phyloP scores from a whole-genome alignment of 2,329 filamentous ascomycete species.

The Pseudocercospora pini-densiflorae region DNA sequence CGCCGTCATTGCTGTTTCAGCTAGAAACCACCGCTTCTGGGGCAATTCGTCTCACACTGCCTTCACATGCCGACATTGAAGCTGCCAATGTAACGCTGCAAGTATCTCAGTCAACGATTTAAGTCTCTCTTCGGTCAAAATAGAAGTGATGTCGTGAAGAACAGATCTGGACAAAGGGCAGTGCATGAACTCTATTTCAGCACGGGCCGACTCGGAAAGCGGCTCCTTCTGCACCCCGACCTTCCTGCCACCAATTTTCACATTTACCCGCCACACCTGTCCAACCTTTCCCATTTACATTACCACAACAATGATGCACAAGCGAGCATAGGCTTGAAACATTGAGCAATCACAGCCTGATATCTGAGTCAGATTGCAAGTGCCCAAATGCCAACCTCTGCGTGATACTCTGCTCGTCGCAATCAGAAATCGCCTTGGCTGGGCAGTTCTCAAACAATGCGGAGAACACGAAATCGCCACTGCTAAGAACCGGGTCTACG shows the following conservation, averaged over 20 bases:
- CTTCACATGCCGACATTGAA: neutral
- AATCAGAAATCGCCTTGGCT: neutral
- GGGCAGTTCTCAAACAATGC: neutral
- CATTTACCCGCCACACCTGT: too few relatives aligned
- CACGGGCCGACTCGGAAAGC: neutral
- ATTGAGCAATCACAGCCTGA: too few relatives aligned
- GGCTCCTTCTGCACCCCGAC: neutral
- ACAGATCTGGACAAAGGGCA: neutral
- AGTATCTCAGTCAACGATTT: too few relatives aligned
- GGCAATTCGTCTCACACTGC: neutral
- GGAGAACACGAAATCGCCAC: neutral
- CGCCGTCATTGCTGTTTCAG: neutral
- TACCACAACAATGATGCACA: too few relatives aligned
- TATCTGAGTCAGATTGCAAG: neutral
- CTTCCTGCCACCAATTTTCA: too few relatives aligned
- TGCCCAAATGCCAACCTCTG: neutral
- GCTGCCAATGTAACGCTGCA: too few relatives aligned
- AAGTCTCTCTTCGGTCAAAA: neutral
- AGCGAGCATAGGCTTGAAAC: too few relatives aligned
- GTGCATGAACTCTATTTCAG: neutral
- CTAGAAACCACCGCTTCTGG: neutral
- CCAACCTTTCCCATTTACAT: too few relatives aligned
- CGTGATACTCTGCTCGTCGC: neutral
- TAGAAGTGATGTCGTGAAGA: neutral
- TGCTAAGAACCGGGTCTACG: neutral